A percentile compares a stretch with the other conserved stretches of the same genome.
Conservation (phyloP, 2,329 filamentous ascomycete genomes). For the Fusarium secorum region DNA sequence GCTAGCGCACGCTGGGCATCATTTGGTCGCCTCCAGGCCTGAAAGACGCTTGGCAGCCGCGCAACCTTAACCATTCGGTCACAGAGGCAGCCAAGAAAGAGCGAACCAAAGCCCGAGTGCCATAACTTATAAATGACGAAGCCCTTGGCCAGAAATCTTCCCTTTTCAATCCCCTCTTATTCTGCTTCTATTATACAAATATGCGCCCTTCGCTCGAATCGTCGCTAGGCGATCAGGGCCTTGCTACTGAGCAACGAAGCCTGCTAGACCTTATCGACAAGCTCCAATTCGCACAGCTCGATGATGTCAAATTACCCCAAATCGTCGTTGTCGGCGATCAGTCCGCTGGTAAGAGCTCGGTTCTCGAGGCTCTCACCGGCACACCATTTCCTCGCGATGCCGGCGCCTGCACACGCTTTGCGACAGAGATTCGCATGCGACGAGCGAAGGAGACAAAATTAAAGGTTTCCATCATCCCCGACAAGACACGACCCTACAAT, state of each 20-base stretch:
- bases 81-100: constrained; percentile 34
- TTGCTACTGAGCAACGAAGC: constrained; percentile 62
- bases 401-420: constrained; percentile 68
- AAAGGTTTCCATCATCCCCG: constrained; percentile 63
- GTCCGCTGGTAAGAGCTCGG: constrained; percentile 70
- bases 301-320: constrained; percentile 64
- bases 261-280: constrained; percentile 66
- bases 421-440: constrained; percentile 66
- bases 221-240: constrained; percentile 58
- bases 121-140: constrained; percentile 36
- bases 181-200: constrained; percentile 32
- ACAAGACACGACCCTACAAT: constrained; percentile 54
- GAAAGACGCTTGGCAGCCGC: constrained; percentile 32
- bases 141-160: constrained; percentile 1
- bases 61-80: constrained; percentile 12
- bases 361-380: constrained; percentile 69
- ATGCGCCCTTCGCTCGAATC: constrained; percentile 56
- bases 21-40: constrained; percentile 18
- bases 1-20: constrained; percentile 17
- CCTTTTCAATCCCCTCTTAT: constrained; percentile 27
- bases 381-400: constrained; percentile 68
- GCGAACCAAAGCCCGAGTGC: constrained; percentile 34
- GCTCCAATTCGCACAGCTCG: constrained; percentile 61
- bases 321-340: constrained; percentile 72
- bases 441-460: constrained; percentile 54